Conservation (phyloP, 768 basidiomycete species). For the Dioszegia crocea region DNA sequence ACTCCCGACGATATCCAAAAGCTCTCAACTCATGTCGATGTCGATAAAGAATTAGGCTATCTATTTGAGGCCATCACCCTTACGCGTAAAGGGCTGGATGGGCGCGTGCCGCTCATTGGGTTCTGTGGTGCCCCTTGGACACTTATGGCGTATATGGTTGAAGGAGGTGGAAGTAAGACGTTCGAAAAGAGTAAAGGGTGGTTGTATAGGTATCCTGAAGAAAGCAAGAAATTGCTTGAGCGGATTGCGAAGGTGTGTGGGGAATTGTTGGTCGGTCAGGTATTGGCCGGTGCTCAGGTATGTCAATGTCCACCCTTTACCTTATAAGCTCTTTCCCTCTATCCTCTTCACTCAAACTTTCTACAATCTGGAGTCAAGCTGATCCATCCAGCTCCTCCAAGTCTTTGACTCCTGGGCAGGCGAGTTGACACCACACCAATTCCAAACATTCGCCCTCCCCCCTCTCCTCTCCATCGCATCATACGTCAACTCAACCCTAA, state of each 20-base stretch:
- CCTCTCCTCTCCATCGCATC: conserved; percentile 67
- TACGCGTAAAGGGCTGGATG: conserved; percentile 73
- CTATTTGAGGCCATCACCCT: conserved; percentile 86
- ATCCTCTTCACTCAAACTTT: too few relatives aligned
- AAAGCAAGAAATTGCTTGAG: conserved; percentile 69
- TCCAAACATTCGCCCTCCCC: conserved; percentile 75
- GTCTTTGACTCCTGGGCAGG: conserved; percentile 96
- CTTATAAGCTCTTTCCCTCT: too few relatives aligned
- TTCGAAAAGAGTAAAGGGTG: conserved; percentile 88
- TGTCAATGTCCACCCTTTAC: conserved; percentile 24
- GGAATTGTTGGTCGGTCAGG: conserved; percentile 85
- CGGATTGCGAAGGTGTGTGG: conserved; percentile 85
- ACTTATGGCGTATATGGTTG: conserved; percentile 95
- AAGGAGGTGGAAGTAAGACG: conserved; percentile 88
- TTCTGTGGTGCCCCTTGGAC: conserved; percentile 99
- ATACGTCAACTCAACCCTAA: conserved; percentile 62
- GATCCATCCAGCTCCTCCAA: conserved; percentile 96
- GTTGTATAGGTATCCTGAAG: conserved; percentile 84
- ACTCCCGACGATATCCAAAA: conserved; percentile 68
- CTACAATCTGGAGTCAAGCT: too few relatives aligned
- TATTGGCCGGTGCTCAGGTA: conserved; percentile 93
- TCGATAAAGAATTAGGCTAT: conserved; percentile 77
- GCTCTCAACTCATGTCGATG: conserved; percentile 63
- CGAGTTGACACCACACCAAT: conserved; percentile 85
- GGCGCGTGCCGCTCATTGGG: conserved; percentile 91